Base-by-base conservation (phyloP, 768 basidiomycete species). In the Leucocoprinus sp. region DNA sequence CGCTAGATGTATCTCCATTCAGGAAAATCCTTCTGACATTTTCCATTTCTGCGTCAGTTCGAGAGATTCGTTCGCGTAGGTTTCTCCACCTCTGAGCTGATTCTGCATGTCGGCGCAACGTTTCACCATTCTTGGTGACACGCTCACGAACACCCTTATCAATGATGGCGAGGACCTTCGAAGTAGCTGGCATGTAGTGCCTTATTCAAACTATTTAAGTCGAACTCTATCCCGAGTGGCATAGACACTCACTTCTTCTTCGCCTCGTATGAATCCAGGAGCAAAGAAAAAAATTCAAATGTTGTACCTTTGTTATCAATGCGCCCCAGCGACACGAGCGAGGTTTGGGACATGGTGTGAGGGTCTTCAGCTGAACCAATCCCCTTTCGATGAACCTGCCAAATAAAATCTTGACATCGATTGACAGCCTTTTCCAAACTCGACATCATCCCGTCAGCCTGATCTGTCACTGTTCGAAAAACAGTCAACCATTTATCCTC, bases 401-500 rank as follows among this genome's bases (percentile, higher is more conserved):
- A 84, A 52, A 90, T 84, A 63, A 91, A 92, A 57, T 90, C 87
- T 70, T 89, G 85, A 68, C 91, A 93, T 52, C 87, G 80, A 56
- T 81, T 82, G 35, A 95, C 81, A 7, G 88, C 91, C 62, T 95
- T 98, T 67, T 97, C 90, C 54, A 99, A 66, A 57, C 88, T 89
- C 22, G 79, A 79, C 91, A 98, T 95, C 95, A 98, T 96, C 19
- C 90, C 91, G 60, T 93, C 90, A 34, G 95, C 93, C 61, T 97
- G 93, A 57, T 93, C 85, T 34, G 90, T 82, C 47, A 92, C 88
- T 4, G 89, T 93, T 53, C 93, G 77, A 64, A 97, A 97, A 17
- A 97, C 89, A 8, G 85, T 86, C 55, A 98, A 72, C 90, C 91
- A 96, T 56, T 93, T 93, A 64, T 97, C 95, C 63, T 97, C 95